These are phyloP conservation scores for Pyrenophora teres DNA, from an alignment of 2,329 filamentous ascomycete genomes.

Conservation along the genomic window DNA sequence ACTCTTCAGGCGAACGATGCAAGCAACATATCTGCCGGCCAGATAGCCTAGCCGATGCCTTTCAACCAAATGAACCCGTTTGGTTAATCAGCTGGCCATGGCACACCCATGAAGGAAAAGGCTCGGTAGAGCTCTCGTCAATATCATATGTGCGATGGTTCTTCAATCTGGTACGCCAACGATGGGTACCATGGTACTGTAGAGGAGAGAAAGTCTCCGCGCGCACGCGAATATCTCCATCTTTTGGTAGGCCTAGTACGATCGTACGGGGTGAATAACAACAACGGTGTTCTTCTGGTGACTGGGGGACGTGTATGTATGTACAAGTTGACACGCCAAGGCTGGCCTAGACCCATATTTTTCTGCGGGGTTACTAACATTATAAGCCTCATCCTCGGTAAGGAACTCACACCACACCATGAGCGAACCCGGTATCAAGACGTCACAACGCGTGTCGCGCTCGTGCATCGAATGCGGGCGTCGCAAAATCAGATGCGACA, in stretches of 20 bases:
- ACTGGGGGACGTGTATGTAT: no score
- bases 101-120: slow-evolving; percentile 13
- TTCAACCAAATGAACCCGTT: slow-evolving; percentile 18
- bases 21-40: slow-evolving; percentile 12
- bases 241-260: no score
- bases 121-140: no score
- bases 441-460: slow-evolving; percentile 13
- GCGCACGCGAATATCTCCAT: no score
- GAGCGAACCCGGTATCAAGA: slow-evolving; percentile 17
- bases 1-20: slow-evolving; percentile 23
- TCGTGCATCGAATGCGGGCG: slow-evolving; percentile 17
- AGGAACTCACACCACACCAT: neutral
- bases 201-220: no score
- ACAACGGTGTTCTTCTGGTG: no score
- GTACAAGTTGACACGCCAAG: no score
- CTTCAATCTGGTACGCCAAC: no score
- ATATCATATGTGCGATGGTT: no score
- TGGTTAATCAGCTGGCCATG: slow-evolving; percentile 16
- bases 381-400: slow-evolving; percentile 9
- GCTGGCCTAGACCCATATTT: no score
- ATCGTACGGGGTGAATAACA: no score
- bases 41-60: slow-evolving; percentile 8
- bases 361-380: slow-evolving; percentile 2
- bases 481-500: slow-evolving; percentile 20
- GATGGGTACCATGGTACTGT: no score